A percentile compares a stretch with the other conserved stretches of the same genome.
Evolutionary conservation across 192 early-diverging fungal species (phyloP).

Genomic region (Rhizoclosmatium globosum): DNA sequence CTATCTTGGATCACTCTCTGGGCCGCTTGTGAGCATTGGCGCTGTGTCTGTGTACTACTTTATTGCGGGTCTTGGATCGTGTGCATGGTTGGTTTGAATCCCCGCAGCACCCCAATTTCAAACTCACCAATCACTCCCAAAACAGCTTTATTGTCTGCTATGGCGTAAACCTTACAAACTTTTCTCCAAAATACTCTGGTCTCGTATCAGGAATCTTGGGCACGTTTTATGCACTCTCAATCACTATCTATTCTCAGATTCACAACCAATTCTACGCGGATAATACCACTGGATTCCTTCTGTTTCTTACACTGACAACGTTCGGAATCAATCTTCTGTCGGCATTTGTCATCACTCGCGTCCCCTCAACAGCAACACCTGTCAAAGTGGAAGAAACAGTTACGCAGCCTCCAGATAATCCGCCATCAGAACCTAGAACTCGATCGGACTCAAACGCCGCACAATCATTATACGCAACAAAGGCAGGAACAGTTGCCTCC

Average conservation of each 20-base stretch:
- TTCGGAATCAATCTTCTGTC: constrained; percentile 35
- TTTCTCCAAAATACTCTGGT: constrained; percentile 20
- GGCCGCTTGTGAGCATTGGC: background rate
- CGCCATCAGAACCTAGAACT: background rate
- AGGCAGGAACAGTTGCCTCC: no score
- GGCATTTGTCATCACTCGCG: constrained; percentile 8
- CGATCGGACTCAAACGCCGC: no score
- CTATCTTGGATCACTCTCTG: background rate
- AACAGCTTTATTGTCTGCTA: constrained; percentile 31
- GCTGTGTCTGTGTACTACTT: constrained; percentile 39
- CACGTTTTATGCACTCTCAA: constrained; percentile 42
- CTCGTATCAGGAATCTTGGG: constrained; percentile 36
- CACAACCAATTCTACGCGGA: background rate
- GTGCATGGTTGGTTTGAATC: background rate
- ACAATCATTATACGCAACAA: no score
- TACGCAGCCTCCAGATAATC: background rate
- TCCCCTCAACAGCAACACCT: background rate
- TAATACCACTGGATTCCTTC: constrained; percentile 30
- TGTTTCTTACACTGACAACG: constrained; percentile 21
- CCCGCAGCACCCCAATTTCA: background rate
- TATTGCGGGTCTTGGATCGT: constrained; percentile 26
- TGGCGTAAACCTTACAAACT: constrained; percentile 32
- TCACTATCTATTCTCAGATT: constrained; percentile 40
- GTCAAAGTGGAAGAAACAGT: background rate
- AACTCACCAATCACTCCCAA: background rate